Evolutionary conservation across 2,329 filamentous ascomycete species (phyloP), one percentile per base, ranked within the genome.

Genomic region (Emericellopsis atlantica): DNA sequence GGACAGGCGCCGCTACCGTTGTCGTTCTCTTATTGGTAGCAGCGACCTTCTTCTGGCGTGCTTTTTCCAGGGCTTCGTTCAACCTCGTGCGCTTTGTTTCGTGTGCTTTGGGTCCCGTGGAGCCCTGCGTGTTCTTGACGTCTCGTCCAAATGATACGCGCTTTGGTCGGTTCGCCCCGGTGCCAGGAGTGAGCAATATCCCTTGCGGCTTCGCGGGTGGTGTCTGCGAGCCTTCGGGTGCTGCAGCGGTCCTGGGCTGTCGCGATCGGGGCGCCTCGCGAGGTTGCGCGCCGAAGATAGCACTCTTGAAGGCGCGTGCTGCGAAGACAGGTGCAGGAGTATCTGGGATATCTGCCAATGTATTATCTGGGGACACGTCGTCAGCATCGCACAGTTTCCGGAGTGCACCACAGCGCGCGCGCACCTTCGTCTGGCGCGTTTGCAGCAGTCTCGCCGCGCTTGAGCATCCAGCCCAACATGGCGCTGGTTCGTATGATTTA

Each of bases 241-340:
- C 41, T 48, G 18, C 49, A 43, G 33, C 47, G 51, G 32, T 47
- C 44, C 39, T 57, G 52, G 31, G 42, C 48, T 42, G 44, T 48
- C 40, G 35, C 41, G 45, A 46, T 48, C 47, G 50, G 31, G 44
- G 51, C 49, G 62, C 58, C 37, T 64, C 55, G 36, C 54, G 54
- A 12, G 53, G 53, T 39, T 61, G 58, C 4, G 74, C 76, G 33
- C 78, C 78, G 49, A 81, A 81, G 36, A 82, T 57, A 22, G 74
- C 77, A 49, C 69, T 76, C 49, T 74, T 79, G 51, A 82, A 64
- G 6, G 78, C 78, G 44, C 78, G 70, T 32, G 77, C 77, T 2
- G 77, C 78, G 52, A 82, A 82, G 0, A 81, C 70, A 2, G 78
- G 77, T 0, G 75, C 78, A 6, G 78, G 78, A 14, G 78, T 82